Base-by-base conservation (phyloP, 2,329 filamentous ascomycete genomes). In the Epichloe glyceriae region DNA sequence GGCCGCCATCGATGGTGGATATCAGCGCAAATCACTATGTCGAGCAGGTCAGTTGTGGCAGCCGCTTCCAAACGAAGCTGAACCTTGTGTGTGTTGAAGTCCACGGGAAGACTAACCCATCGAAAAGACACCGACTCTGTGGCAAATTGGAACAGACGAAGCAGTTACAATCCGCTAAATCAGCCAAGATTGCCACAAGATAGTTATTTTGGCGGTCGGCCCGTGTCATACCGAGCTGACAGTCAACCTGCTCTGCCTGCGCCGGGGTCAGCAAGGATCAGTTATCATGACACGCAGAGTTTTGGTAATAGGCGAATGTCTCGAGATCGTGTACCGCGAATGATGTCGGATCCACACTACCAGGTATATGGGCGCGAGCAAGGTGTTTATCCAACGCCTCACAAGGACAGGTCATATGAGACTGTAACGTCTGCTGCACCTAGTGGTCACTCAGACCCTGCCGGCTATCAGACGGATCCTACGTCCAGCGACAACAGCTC, bases 401-500 rank as follows among this genome's bases (percentile, higher is more conserved):
- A 76, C 65, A 85, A 90, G 64, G 84, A 91, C 58, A 82, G 81
- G 56, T 93, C 88, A 2, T 87, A 91, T 66, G 89, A 95, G 65
- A 95, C 88, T 1, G 85, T 94, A 43, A 85, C 85, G 38, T 88
- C 86, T 12, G 85, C 83, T 53, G 81, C 82, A 11, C 83, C 82
- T 20, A 86, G 82, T 61, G 86, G 82, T 47, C 85, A 80, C 58
- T 80, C 83, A 55, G 89, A 95, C 52, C 82, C 82, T 12, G 83
- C 79, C 62, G 83, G 82, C 51, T 90, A 93, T 66, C 83, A 84
- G 56, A 95, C 88, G 53, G 89, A 95, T 63, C 90, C 87, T 41
- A 71, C 77, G 51, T 93, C 86, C 70, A 95, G 89, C 62, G 86
- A 95, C 63, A 95, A 95, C 69, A 94, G 88, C 70, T 95, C 88